Evolutionary conservation across 1,139 yeast species (phyloP).

Genomic region (Ashbya aceris): DNA sequence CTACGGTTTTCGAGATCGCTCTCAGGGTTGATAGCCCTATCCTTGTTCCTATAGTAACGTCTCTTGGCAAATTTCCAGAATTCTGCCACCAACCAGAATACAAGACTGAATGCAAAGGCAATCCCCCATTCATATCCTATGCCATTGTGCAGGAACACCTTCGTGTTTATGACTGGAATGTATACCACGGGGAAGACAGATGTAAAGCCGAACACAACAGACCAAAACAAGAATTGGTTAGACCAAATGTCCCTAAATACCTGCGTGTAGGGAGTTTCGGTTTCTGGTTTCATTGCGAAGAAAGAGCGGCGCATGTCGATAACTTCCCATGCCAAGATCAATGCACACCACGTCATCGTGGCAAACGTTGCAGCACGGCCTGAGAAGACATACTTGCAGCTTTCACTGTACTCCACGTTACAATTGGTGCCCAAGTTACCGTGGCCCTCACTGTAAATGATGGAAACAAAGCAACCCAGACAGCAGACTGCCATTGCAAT

Average conservation of each 20-base stretch:
- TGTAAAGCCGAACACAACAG: slow-evolving; percentile 60
- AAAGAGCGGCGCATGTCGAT: slow-evolving; percentile 67
- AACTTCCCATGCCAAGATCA: slow-evolving; percentile 85
- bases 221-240: slow-evolving; percentile 78
- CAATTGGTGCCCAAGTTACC: slow-evolving; percentile 63
- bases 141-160: slow-evolving; percentile 67
- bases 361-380: slow-evolving; percentile 80
- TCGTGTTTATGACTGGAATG: slow-evolving; percentile 75
- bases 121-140: slow-evolving; percentile 83
- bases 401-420: slow-evolving; percentile 39
- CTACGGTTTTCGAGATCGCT: slow-evolving; percentile 47
- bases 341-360: slow-evolving; percentile 85
- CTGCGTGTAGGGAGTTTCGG: slow-evolving; percentile 51
- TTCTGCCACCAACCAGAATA: slow-evolving; percentile 56
- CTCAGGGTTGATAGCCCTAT: slow-evolving; percentile 47
- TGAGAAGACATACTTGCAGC: slow-evolving; percentile 59
- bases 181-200: slow-evolving; percentile 77
- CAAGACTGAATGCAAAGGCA: slow-evolving; percentile 53
- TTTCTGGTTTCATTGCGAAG: slow-evolving; percentile 65
- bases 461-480: slow-evolving; percentile 54
- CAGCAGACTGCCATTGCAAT: slow-evolving; percentile 65
- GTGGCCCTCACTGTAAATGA: slow-evolving; percentile 56
- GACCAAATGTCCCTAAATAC: slow-evolving; percentile 58
- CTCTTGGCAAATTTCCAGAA: slow-evolving; percentile 62
- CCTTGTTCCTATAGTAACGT: slow-evolving; percentile 37